phyloP scores from a whole-genome alignment of 2,329 filamentous ascomycete genomes.

The Diaporthe nobilis region DNA sequence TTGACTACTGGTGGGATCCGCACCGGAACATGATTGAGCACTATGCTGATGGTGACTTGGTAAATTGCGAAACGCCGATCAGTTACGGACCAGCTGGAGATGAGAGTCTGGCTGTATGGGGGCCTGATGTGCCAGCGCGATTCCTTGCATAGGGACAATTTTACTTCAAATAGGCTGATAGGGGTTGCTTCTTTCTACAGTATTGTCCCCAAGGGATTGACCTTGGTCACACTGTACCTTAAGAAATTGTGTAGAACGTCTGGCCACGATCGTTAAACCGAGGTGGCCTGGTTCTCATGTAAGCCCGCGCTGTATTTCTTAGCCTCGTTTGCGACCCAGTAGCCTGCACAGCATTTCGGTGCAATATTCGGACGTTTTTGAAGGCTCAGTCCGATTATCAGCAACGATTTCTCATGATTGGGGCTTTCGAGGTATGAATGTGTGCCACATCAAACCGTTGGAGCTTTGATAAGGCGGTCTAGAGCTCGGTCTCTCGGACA shows the following conservation, averaged over 20 bases:
- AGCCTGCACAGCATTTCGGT: not conserved
- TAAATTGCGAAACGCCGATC: not conserved
- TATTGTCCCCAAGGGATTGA: rapidly evolving
- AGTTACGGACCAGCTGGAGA: not conserved
- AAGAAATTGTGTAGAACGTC: not conserved
- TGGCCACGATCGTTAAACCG: not conserved
- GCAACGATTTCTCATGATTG: not conserved
- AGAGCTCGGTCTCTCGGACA: not conserved
- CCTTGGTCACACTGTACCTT: no score
- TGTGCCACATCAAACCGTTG: not conserved
- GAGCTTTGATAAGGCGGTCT: not conserved
- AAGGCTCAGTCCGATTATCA: not conserved
- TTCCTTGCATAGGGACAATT: not conserved
- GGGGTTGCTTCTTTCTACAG: not conserved
- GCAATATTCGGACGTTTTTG: not conserved
- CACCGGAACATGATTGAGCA: not conserved
- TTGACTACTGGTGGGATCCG: constrained; percentile 66
- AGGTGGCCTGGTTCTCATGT: not conserved
- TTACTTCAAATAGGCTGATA: not conserved
- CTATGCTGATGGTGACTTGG: not conserved
- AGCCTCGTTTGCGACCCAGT: not conserved
- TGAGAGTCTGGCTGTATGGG: not conserved
- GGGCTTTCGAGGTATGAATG: not conserved
- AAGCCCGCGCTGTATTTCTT: not conserved
- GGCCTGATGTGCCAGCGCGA: not conserved